Base-by-base conservation (phyloP, 441 rosid species). In the Populus hybrid region DNA sequence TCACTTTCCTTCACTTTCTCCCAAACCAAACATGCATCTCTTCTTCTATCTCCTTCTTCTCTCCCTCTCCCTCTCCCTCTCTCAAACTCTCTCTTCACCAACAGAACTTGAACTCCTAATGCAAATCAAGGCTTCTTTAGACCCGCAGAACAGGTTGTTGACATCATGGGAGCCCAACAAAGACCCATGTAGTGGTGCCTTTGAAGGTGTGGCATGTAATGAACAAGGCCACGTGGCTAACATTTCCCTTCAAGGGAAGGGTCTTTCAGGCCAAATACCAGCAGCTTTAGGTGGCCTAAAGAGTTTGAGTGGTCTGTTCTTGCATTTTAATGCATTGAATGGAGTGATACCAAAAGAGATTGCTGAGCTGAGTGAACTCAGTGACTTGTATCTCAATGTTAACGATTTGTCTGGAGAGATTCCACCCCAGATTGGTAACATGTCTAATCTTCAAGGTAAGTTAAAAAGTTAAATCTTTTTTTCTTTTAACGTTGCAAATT, bases 241-340 rank as follows among this genome's bases (percentile, higher is more conserved):
- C 86, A 91, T 96, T 9, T 92, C 99, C 67, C 90, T 96, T 9
- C 98, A 94, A 83, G 99, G 99, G 75, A 94, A 86, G 85, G 94
- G 93, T 74, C 88, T 91, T 71, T 78, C 90, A 42, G 89, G 97
- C 71, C 76, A 77, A 69, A 91, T 92, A 74, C 92, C 97, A 59
- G 80, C 91, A n/a, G 91, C 94, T 34, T 36, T 96, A 3, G 92
- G 92, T 69, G 90, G 86, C 30, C 90, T 96, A 46, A 85, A 82
- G 81, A 87, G 92, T 87, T 87, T 96, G 87, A 92, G 90, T 65
- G 98, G 98, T 18, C 81, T 96, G 88, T 96, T 90, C 84, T 87
- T 96, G 76, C 99, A 96, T 73, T 96, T 90, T 86, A 96, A 96
- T 78, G 83, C 91, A 16, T 81, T 96, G 64, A 80, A 80, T 36